phyloP scores from a whole-genome alignment of 306 rosid species.

The Pueraria montana region DNA sequence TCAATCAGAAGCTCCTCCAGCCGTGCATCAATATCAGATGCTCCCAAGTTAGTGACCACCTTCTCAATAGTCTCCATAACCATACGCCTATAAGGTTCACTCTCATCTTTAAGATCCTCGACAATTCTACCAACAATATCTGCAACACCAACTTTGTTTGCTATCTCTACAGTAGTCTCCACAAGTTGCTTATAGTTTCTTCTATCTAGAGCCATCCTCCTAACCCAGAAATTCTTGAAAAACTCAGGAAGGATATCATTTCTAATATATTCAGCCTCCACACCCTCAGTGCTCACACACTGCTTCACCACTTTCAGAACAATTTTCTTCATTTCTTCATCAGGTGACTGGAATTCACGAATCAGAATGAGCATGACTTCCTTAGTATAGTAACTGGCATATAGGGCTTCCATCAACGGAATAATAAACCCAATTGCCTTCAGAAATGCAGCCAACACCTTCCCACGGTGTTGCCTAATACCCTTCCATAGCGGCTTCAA shows the following conservation, averaged over 20 bases:
- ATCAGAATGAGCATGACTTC: constrained; percentile 94
- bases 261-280: constrained; percentile 82
- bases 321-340: constrained; percentile 99
- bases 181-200: constrained; percentile 94
- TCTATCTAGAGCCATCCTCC: constrained; percentile 98
- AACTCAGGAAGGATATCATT: constrained; percentile 77
- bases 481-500: constrained; percentile 97
- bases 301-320: constrained; percentile 96
- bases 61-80: constrained; percentile 99
- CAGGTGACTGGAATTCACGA: constrained; percentile 97
- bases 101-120: constrained; percentile 97
- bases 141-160: constrained; percentile 95
- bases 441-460: constrained; percentile 93
- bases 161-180: constrained; percentile 96
- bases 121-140: constrained; percentile 95
- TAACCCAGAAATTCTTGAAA: constrained; percentile 93
- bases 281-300: constrained; percentile 97
- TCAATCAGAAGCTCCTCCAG: constrained; percentile 95
- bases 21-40: constrained; percentile 90
- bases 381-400: constrained; percentile 94
- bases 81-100: constrained; percentile 98
- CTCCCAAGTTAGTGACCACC: constrained; percentile 93
- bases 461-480: constrained; percentile 95
- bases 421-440: constrained; percentile 96
- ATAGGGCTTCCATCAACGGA: constrained; percentile 92